These are phyloP conservation scores for Lentinula lateritia DNA, from an alignment of 768 basidiomycete genomes.

Conservation along the genomic window DNA sequence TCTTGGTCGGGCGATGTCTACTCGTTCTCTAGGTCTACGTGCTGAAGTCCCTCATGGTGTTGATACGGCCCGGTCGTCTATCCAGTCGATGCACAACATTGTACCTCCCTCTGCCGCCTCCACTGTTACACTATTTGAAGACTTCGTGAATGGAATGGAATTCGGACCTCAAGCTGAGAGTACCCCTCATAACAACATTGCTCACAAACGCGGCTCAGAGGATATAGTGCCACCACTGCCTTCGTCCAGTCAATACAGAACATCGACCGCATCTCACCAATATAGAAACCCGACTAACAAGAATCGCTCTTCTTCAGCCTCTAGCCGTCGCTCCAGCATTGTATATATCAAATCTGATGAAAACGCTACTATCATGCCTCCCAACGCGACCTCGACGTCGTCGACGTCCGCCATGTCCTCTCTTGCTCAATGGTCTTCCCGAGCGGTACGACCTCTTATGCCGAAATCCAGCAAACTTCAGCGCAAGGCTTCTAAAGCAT, in stretches of 20 bases:
- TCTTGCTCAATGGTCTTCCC: slow-evolving; percentile 42
- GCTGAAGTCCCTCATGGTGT: slow-evolving; percentile 45
- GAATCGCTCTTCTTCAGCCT: slow-evolving; percentile 4
- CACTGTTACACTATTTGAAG: slow-evolving; percentile 57
- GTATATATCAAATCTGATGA: slow-evolving; percentile 60
- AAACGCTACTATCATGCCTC: slow-evolving; percentile 16
- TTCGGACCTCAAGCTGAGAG: slow-evolving; percentile 52
- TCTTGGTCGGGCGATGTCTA: slow-evolving; percentile 33
- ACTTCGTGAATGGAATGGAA: slow-evolving; percentile 35
- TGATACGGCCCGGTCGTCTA: slow-evolving; percentile 47
- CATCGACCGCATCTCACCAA: slow-evolving; percentile 21
- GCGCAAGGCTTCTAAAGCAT: slow-evolving; percentile 31
- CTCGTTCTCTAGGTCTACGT: slow-evolving; percentile 41
- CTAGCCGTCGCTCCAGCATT: slow-evolving; percentile 50
- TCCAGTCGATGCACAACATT: slow-evolving; percentile 31
- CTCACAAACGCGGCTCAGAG: slow-evolving; percentile 25
- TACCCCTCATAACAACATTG: slow-evolving; percentile 51
- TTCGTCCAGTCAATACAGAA: slow-evolving; percentile 2
- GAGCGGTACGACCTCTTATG: slow-evolving; percentile 47
- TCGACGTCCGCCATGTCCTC: slow-evolving; percentile 30
- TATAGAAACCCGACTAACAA: slow-evolving; percentile 7
- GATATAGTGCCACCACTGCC: slow-evolving; percentile 29
- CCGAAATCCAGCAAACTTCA: slow-evolving; percentile 45
- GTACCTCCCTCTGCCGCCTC: slow-evolving; percentile 51
- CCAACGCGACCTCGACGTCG: slow-evolving; percentile 16